Base-by-base conservation (phyloP, 1,284 basidiomycete genomes). In the Golubevia sp. region DNA sequence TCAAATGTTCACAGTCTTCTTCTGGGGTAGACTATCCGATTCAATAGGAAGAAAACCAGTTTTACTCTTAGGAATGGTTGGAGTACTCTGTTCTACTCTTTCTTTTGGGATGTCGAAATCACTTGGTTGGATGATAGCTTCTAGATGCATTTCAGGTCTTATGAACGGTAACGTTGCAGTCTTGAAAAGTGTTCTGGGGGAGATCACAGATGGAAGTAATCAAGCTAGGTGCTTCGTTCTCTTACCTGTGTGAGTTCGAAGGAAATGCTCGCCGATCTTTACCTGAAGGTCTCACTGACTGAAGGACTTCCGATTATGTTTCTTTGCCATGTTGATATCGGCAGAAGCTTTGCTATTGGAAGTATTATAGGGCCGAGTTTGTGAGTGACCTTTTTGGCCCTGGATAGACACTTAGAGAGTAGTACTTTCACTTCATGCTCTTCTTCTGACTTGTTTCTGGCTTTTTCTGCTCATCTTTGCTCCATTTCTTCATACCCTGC, bases 121-220 rank as follows among this genome's bases (percentile, higher is more conserved):
- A 0, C 70, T 74, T 25, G 57, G 66, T 13, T 59, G 59, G 50
- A 73, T 74, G 69, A 68, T 76, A 15, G 8, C 66, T 15, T 66
- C 76, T 1, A 63, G 76, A 8, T 63, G 54, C 18, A 64, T 78
- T 11, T 59, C 65, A 2, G 76, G 76, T 0, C 51, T 76, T 30
- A 73, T 76, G 62, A 76, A 76, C 24, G 76, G 71, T 0, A 78
- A 76, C 49, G 71, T 78, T 8, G 71, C 64, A 20, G 67, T 78
- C 7, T 24, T 78, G 48, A 74, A 74, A 44, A 62, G 63, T 49
- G 59, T 73, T 13, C 50, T 78, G 34, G 74, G 72, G 3, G 76
- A 78, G 50, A 56, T 76, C 5, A 73, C 70, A 18, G 76, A 78
- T 44, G 67, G 70, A 24, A 69, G 63, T 11, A 76, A 76, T 48